Conservation (phyloP, 345 rosid species). For the Firmiana major region DNA sequence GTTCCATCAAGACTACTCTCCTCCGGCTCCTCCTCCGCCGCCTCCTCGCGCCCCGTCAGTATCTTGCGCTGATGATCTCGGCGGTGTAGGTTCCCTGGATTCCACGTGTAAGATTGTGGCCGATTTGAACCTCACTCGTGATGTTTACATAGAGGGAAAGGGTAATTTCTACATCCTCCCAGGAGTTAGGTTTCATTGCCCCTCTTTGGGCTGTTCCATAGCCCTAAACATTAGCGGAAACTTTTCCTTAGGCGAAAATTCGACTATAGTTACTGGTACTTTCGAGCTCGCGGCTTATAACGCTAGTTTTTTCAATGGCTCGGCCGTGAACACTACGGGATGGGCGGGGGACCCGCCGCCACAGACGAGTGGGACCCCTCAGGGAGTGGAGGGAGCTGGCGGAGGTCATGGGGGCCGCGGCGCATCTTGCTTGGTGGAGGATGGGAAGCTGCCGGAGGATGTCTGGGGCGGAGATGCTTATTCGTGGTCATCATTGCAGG, state of each 20-base stretch:
- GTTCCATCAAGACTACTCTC: conserved; percentile 89
- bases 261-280: conserved; percentile 62
- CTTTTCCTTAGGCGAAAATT: conserved; percentile 60
- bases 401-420: conserved; percentile 99
- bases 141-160: conserved; percentile 78
- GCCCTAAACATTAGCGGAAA: conserved; percentile 74
- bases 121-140: conserved; percentile 79
- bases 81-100: conserved; percentile 80
- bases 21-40: conserved; percentile 96
- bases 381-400: conserved; percentile 82
- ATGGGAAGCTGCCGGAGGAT: conserved; percentile 77
- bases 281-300: conserved; percentile 68
- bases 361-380: conserved; percentile 96
- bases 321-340: conserved; percentile 78
- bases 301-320: conserved; percentile 57
- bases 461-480: conserved; percentile 99
- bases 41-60: conserved; percentile 92
- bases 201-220: conserved; percentile 58
- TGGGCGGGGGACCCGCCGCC: conserved; percentile 83
- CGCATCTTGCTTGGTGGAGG: conserved; percentile 68
- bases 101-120: conserved; percentile 79
- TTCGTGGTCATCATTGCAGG: conserved; percentile 80
- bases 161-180: conserved; percentile 74
- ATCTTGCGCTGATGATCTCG: conserved; percentile 85
- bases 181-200: conserved; percentile 71